Conservation (phyloP, 139 green algal genomes). For the Diplosphaera chodatii region DNA sequence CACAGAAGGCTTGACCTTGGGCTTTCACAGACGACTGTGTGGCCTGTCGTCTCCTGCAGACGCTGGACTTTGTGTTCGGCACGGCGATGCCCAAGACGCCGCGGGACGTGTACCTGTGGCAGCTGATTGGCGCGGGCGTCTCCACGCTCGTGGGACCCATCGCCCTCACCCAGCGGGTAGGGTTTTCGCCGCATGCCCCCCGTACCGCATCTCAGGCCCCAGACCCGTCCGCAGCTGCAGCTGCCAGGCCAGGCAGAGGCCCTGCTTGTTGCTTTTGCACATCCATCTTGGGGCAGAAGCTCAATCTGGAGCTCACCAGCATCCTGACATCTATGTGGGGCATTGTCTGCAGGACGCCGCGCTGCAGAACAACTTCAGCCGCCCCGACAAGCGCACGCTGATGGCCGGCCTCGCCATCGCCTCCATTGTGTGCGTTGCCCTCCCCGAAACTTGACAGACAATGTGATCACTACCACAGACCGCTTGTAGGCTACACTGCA, state of each 20-base stretch:
- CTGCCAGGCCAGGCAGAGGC: too few relatives aligned
- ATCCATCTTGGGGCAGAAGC: not conserved
- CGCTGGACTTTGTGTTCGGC: conserved; percentile 7
- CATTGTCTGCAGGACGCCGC: conserved; percentile 19
- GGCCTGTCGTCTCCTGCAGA: not conserved
- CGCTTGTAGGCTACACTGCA: too few relatives aligned
- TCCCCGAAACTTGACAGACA: too few relatives aligned
- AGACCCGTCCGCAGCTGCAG: too few relatives aligned
- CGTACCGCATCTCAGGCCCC: too few relatives aligned
- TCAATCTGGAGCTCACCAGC: too few relatives aligned
- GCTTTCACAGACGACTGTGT: too few relatives aligned
- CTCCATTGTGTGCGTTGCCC: conserved; percentile 1
- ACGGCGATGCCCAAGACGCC: not conserved
- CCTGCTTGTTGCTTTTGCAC: too few relatives aligned
- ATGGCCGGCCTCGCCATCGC: conserved; percentile 13
- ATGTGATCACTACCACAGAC: too few relatives aligned
- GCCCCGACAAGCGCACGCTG: conserved; percentile 11
- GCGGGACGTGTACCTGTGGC: conserved; percentile 7
- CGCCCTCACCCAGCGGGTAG: conserved; percentile 9
- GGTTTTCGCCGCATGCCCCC: too few relatives aligned
- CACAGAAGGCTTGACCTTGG: too few relatives aligned
- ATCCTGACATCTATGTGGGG: too few relatives aligned
- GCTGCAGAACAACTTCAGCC: conserved; percentile 18
- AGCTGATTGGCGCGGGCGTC: conserved; percentile 13
- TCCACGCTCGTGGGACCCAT: conserved; percentile 12